These are phyloP conservation scores for Pseudomonodictys pantanalensis DNA, from an alignment of 495 filamentous ascomycete species.

Conservation along the genomic window DNA sequence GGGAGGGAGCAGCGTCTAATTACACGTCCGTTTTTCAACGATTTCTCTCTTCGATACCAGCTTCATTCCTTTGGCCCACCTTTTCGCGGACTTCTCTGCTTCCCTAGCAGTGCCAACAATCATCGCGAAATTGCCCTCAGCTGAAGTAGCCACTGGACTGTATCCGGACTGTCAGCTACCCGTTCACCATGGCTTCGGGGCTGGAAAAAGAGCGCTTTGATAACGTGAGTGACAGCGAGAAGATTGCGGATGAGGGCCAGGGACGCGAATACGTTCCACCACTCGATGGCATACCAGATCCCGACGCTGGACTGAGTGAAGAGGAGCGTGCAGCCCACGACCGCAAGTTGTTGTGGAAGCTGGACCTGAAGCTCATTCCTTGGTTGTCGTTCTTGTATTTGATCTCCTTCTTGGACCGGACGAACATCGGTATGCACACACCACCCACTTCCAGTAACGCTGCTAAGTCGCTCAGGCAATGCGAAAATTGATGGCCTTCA, in stretches of 20 bases:
- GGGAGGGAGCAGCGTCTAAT: too few species aligned
- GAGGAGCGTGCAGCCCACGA: conserved; percentile 58
- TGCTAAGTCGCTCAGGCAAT: conserved; percentile 51
- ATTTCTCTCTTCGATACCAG: too few species aligned
- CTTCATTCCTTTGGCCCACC: too few species aligned
- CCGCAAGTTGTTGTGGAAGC: conserved; percentile 58
- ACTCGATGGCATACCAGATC: conserved; percentile 51
- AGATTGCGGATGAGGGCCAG: conserved; percentile 8
- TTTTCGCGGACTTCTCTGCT: too few species aligned
- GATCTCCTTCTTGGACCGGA: conserved; percentile 77
- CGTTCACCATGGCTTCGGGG: background rate
- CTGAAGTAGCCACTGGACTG: too few species aligned
- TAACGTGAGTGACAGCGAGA: conserved; percentile 29
- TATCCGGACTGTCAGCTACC: background rate
- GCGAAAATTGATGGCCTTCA: conserved; percentile 75
- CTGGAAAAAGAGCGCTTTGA: conserved; percentile 14
- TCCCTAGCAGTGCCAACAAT: too few species aligned
- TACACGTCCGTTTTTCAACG: too few species aligned
- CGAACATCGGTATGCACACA: conserved; percentile 44
- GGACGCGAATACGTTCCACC: conserved; percentile 16
- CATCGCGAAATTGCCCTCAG: too few species aligned
- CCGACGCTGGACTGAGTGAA: conserved; percentile 64
- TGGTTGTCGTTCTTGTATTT: conserved; percentile 87
- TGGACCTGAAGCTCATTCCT: conserved; percentile 70
- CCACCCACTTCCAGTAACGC: too few species aligned